These are phyloP conservation scores for Talaromyces ruber DNA, from an alignment of 495 filamentous ascomycete genomes.

Conservation along the genomic window DNA sequence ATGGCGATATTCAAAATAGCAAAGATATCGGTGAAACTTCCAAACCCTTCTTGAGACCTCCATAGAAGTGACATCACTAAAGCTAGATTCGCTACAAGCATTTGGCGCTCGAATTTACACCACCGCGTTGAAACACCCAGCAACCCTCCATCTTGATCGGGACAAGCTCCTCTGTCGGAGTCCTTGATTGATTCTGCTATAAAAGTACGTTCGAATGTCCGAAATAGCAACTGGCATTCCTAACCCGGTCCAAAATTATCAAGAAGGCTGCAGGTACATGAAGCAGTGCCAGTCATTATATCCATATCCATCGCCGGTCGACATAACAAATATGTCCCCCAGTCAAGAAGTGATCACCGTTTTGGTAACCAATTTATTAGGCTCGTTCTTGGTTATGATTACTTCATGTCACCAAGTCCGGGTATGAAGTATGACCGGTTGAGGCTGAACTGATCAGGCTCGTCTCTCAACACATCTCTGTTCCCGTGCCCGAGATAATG, in stretches of 20 bases:
- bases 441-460: constrained; percentile 21
- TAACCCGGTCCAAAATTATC: constrained; percentile 3
- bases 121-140: too few species aligned
- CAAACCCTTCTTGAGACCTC: too few species aligned
- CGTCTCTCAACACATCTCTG: constrained; percentile 15
- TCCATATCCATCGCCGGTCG: constrained; percentile 10
- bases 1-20: too few species aligned
- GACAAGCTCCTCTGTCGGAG: too few species aligned
- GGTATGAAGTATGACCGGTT: constrained; percentile 9
- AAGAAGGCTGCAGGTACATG: constrained; percentile 11
- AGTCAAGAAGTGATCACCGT: constrained; percentile 15
- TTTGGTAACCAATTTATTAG: constrained; percentile 13
- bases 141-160: too few species aligned
- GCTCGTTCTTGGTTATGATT: constrained; percentile 13
- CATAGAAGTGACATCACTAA: too few species aligned
- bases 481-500: constrained; percentile 17
- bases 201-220: too few species aligned
- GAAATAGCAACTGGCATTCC: too few species aligned
- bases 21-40: too few species aligned
- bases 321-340: constrained; percentile 17
- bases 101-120: too few species aligned
- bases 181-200: too few species aligned
- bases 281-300: constrained; percentile 10
- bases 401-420: constrained; percentile 15
- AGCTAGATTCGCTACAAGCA: too few species aligned